Base-by-base conservation (phyloP, 179 eudicot species). In the Vitellaria paradoxa region DNA sequence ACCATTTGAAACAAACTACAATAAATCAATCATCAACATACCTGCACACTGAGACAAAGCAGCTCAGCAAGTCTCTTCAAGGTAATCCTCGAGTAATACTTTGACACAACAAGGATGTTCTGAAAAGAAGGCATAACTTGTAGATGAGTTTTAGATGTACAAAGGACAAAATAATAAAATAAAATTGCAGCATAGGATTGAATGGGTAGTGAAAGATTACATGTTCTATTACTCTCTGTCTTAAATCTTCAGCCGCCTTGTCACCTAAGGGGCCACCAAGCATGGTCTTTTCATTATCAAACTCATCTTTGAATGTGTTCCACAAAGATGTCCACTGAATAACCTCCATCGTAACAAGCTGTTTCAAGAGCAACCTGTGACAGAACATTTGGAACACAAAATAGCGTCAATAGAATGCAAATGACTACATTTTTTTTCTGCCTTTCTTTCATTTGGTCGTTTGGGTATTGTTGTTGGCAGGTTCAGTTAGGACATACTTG, bases 341-440 rank as follows among this genome's bases (percentile, higher is more conserved):
- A n/a, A 93, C 94, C 87, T 96, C 99, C 99, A 93, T 93, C 24
- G 99, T 96, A 64, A 93, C 89, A 24, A 96, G 74, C 80, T 96
- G 99, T 80, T 96, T 96, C 89, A 93, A 68, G 0, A 96, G 87
- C 62, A 84, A 85, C 87, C 98, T 93, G 68, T 63, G 6, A 74
- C 46, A 68, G 62, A 71, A 53, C 74, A 76, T 55, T 14, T 50
- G 21, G 45, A 17, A 13, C 3, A 66, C 21, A 21, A 13, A 63
- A 56, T 17, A 3, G 18, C 7, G 40, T 52, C n/a, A n/a, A 24
- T 37, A 76, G 47, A 64, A 65, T 4, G 62, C 15, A 24, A 53
- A 74, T 5, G 26, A 47, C 24, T 14, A 55, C 23, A 72, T n/a
- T 60, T 7, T 37, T 8, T 57, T 65, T 78, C 45, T 7, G 17